Evolutionary conservation across 176 grass and related monocot species (phyloP), one percentile per base, ranked within the genome.

Genomic region (Thinopyrum elongatum): DNA sequence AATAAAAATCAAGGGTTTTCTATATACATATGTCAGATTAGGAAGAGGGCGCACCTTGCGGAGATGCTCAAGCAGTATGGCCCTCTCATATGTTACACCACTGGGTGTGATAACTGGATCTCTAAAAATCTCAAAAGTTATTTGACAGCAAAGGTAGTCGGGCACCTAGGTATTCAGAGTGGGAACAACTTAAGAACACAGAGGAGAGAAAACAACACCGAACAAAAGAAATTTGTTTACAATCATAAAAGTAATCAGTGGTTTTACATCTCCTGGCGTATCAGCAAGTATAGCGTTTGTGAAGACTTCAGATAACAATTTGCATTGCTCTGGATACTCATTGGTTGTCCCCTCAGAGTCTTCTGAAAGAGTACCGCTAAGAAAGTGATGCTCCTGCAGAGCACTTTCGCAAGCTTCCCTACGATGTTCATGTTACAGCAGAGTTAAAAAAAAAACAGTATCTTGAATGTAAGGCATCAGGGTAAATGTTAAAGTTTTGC

Each of bases 71-170:
- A 95, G 87, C 21, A 92, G 78, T 80, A 92, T 85, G 41, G 88
- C 85, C 81, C 84, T 92, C 86, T 98, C 96, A 57, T 95, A 98
- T 34, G 92, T 98, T 21, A 95, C 87, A 74, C 93, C 96, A 86
- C 92, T 92, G 7, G 96, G 96, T 77, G 96, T 95, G 76, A 98
- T 90, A 23, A 98, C 90, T 42, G 95, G 93, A 85, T 98, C 95
- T 82, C 87, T 88, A 74, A 95, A 98, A 42, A 98, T 95, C 74
- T 98, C 95, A 47, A 95, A 90, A 35, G 93, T 93, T 79, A 95
- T 95, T 62, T 93, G 80, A 80, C 95, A 98, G 83, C 93, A 98
- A 27, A 98, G 90, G 63, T 94, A 91, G 30, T 95, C 86, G 0
- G 96, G 96, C 58, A 95, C 96, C 93, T 98, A 81, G 30, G 65